These are phyloP conservation scores for Mucor mucedo DNA, from an alignment of 371 early-diverging fungal genomes.

Conservation along the genomic window DNA sequence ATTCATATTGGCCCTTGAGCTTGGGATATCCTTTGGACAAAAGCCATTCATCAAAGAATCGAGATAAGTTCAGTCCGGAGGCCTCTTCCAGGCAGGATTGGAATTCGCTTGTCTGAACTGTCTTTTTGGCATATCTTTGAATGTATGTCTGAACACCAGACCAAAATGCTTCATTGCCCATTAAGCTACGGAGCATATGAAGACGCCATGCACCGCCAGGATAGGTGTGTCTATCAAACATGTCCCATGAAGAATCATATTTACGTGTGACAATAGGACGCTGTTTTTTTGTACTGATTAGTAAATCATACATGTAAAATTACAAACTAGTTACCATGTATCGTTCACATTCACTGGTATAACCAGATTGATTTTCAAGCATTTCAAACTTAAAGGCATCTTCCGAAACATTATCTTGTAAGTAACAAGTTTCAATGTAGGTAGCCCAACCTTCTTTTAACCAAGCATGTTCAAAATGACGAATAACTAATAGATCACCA, in stretches of 20 bases:
- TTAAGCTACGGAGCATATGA: constrained; percentile 56
- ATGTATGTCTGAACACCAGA: constrained; percentile 53
- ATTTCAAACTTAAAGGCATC: constrained; percentile 51
- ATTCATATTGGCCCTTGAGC: constrained; percentile 49
- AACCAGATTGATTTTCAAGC: constrained; percentile 33
- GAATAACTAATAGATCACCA: constrained; percentile 61
- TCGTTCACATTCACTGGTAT: constrained; percentile 42
- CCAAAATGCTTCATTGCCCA: constrained; percentile 65
- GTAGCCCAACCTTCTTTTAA: constrained; percentile 70
- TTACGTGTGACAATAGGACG: constrained; percentile 61
- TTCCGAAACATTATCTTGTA: constrained; percentile 49
- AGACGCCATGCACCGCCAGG: constrained; percentile 63
- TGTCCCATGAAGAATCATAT: constrained; percentile 58
- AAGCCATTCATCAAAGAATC: constrained; percentile 70
- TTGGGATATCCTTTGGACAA: constrained; percentile 62
- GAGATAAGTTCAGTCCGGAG: constrained; percentile 58
- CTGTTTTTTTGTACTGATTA: too few relatives aligned
- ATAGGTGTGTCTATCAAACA: constrained; percentile 63
- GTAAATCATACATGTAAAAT: too few relatives aligned
- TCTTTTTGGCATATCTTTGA: constrained; percentile 34
- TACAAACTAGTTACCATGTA: constrained; percentile 36
- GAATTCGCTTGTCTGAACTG: constrained; percentile 63
- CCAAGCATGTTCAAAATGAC: constrained; percentile 72
- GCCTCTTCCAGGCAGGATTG: constrained; percentile 51
- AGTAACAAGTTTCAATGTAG: constrained; percentile 56